Conservation (phyloP, 345 rosid genomes). For the Melaleuca alternifolia region DNA sequence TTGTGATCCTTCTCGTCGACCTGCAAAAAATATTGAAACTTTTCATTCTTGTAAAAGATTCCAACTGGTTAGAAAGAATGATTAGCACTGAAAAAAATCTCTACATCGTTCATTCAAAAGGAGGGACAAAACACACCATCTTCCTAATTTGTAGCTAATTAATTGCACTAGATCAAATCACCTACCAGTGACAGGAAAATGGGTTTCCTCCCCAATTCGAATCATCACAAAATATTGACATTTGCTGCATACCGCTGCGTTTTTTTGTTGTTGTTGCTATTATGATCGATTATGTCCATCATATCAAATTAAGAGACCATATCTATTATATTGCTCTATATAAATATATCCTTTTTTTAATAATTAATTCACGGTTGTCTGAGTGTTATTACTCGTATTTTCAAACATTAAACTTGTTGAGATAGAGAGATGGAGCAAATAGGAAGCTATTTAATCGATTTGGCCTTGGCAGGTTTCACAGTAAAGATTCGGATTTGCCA, state of each 20-base stretch:
- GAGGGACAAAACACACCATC: not conserved
- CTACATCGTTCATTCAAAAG: not conserved
- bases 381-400: not conserved
- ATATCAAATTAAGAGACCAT: not conserved
- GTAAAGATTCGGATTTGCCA: not conserved
- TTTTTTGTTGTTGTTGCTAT: not conserved
- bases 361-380: not conserved
- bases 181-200: not conserved
- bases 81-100: not conserved
- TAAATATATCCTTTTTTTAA: not conserved
- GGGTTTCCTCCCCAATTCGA: not conserved
- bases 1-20: conserved; percentile 47
- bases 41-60: not conserved
- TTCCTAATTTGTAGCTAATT: not conserved
- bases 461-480: not conserved
- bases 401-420: not conserved
- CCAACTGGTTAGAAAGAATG: not conserved
- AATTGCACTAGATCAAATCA: not conserved
- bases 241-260: not conserved
- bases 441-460: not conserved
- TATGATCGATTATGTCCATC: not conserved
- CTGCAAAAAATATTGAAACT: conserved; percentile 11
- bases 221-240: not conserved
- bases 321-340: not conserved
- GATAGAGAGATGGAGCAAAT: not conserved